Base-by-base conservation (phyloP, 1,284 basidiomycete genomes). In the Pholiota adiposa region DNA sequence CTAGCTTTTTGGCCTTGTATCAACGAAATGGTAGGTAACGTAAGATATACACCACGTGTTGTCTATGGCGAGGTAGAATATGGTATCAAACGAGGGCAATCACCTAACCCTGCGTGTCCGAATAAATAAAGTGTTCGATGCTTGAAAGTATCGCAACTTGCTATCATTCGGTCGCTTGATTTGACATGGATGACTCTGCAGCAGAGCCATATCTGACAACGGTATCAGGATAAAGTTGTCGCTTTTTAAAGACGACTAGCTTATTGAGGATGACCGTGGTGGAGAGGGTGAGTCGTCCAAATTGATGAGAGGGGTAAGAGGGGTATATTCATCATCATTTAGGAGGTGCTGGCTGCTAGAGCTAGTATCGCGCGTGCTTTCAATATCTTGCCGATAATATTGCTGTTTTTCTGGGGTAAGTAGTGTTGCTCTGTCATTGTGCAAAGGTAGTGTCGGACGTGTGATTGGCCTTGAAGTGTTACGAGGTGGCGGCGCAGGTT, bases 401-500 rank as follows among this genome's bases (percentile, higher is more conserved):
- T 67, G 58, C 58, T 67, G 58, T 59, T 78, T 79, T 67, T 79
- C 77, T 44, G 70, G 67, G 6, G 72, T 70, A 46, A 65, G 60
- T 21, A 50, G 56, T 29, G 66, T 56, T 49, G 60, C 36, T 31
- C 43, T 27, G 40, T 55, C 51, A n/a, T 43, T 33, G 51, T 60
- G 44, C 43, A 55, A 25, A 41, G 60, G 41, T 38, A 53, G 48
- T 33, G 55, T 56, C 16, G 61, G 43, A 12, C 54, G 46, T 6
- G 46, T 23, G 25, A 67, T 52, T 23, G 72, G 62, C 27, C 72
- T 69, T 41, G 74, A 62, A 41, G 60, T 59, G 31, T 70, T 59
- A 27, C 63, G 61, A 4, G 55, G 63, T 53, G 61, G 65, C 43
- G 70, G 68, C 41, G 71, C 63, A 38, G 69, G 62, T 58, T 76